Evolutionary conservation across 139 green algal genomes (phyloP).

Genomic region (Auxenochlorella pyrenoidosa): DNA sequence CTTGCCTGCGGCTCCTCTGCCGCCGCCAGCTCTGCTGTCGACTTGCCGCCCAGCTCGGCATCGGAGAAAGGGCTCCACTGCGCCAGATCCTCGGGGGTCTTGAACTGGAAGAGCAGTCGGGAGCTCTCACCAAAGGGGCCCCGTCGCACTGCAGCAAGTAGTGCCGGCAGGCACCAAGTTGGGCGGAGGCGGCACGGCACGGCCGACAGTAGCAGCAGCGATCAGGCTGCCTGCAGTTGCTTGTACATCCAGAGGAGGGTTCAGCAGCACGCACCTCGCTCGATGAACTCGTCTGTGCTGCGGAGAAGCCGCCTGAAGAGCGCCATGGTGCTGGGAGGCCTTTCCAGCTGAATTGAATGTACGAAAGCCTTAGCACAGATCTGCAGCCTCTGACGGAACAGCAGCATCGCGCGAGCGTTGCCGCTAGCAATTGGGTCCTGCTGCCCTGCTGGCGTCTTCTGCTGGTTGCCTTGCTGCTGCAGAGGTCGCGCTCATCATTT

Average conservation of each 20-base stretch:
- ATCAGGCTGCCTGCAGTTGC: no score
- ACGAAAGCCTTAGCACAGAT: no score
- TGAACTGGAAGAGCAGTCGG: constrained; percentile 49
- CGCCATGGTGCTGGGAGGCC: not conserved
- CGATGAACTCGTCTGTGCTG: constrained; percentile 24
- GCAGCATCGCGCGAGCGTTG: no score
- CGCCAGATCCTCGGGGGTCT: constrained; percentile 40
- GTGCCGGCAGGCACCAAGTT: not conserved
- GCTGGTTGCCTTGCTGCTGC: no score
- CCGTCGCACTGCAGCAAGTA: not conserved
- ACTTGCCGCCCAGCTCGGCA: constrained; percentile 45
- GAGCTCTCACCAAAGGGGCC: constrained; percentile 8
- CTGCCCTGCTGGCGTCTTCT: no score
- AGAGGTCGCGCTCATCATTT: no score
- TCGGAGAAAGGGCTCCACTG: constrained; percentile 56
- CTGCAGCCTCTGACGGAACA: no score
- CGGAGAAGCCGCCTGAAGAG: not conserved
- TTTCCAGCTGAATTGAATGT: no score
- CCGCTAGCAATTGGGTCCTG: no score
- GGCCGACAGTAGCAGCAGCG: no score
- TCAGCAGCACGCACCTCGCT: constrained; percentile 1
- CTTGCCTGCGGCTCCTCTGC: constrained; percentile 20
- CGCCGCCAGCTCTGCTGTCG: constrained; percentile 39
- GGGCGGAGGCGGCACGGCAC: not conserved
- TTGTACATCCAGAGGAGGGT: no score